These are phyloP conservation scores for Hibiscus syriacus DNA, from an alignment of 345 rosid genomes.

Conservation along the genomic window DNA sequence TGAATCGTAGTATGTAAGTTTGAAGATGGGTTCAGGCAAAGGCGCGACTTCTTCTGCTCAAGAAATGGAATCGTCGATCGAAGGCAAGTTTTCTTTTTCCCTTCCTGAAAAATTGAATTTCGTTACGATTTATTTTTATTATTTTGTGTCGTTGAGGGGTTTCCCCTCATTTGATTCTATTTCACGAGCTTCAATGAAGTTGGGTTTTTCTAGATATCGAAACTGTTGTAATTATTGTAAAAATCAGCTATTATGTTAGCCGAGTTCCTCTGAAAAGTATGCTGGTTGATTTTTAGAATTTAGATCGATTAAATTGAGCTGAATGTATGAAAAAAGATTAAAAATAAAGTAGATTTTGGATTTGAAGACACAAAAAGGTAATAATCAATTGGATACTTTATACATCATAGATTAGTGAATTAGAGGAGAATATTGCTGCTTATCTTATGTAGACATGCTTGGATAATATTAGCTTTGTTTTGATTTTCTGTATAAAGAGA, in stretches of 20 bases:
- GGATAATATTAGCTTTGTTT: neutral
- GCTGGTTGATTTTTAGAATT: neutral
- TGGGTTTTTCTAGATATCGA: neutral
- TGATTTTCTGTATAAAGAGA: neutral
- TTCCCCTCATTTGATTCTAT: neutral
- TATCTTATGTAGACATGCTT: too few species aligned
- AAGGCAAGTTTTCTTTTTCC: conserved; percentile 17
- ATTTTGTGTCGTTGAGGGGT: neutral
- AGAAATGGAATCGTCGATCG: conserved; percentile 17
- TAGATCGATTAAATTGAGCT: neutral
- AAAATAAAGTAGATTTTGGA: neutral
- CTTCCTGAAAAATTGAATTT: neutral
- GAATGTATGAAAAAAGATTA: neutral
- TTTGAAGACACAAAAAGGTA: neutral
- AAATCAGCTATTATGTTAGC: neutral
- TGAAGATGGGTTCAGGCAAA: conserved; percentile 24
- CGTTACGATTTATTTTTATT: neutral
- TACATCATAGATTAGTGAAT: neutral
- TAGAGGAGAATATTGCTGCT: neutral
- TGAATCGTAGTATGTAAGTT: neutral
- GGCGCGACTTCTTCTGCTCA: conserved; percentile 26
- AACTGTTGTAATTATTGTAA: neutral
- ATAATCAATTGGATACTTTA: neutral
- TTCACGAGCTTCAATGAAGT: neutral
- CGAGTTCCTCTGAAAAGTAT: neutral